These are phyloP conservation scores for Erythrobasidium hasegawianum DNA, from an alignment of 1,284 basidiomycete species.

Conservation along the genomic window DNA sequence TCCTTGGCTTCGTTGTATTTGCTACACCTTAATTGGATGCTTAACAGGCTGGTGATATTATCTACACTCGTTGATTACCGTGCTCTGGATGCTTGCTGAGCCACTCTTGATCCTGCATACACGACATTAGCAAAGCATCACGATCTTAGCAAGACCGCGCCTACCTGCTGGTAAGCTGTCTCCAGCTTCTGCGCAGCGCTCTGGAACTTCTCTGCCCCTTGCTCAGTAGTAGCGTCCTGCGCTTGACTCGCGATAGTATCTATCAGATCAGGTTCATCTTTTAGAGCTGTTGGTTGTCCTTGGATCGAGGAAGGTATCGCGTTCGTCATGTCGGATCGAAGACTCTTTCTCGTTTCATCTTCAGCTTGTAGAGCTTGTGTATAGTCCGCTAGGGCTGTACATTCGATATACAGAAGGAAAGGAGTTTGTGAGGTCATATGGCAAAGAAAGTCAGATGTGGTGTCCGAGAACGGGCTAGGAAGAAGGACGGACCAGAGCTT, in stretches of 20 bases:
- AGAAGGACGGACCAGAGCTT: constrained; percentile 14
- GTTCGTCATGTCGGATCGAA: constrained; percentile 7
- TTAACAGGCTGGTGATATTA: neutral
- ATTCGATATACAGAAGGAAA: neutral
- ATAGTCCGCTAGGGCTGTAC: constrained; percentile 28
- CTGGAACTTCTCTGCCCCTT: constrained; percentile 13
- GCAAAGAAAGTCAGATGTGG: neutral
- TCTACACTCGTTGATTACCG: neutral
- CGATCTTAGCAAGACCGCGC: constrained; percentile 10
- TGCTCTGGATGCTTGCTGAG: constrained; percentile 10
- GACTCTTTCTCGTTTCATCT: constrained; percentile 7
- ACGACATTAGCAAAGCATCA: neutral
- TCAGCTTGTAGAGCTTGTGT: constrained; percentile 26
- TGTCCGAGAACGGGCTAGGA: neutral
- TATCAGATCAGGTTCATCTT: constrained; percentile 23
- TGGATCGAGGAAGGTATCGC: constrained; percentile 13
- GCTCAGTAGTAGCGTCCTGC: constrained; percentile 26
- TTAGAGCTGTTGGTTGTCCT: constrained; percentile 22
- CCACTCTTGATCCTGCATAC: neutral
- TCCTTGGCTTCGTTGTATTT: too few species aligned
- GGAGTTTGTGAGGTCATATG: constrained; percentile 18
- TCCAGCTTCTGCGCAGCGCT: constrained; percentile 28
- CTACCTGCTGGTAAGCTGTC: constrained; percentile 22
- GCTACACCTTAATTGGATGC: too few species aligned
- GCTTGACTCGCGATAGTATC: constrained; percentile 26